Conservation (phyloP, 139 green algal species). For the Chara braunii region DNA sequence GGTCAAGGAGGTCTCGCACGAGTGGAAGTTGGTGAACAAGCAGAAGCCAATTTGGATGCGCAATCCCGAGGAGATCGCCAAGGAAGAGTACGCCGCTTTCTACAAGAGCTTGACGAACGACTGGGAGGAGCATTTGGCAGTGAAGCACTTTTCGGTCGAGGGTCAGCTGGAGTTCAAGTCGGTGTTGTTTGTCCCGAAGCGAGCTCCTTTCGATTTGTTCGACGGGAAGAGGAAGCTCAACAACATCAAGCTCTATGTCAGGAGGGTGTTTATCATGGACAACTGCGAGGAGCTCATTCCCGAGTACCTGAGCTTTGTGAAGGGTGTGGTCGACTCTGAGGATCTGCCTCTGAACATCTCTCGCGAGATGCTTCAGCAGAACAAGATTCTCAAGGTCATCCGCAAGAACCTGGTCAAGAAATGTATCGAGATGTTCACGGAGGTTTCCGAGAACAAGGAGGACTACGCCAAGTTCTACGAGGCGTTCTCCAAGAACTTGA, state of each 20-base stretch:
- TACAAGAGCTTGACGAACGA: slow-evolving; percentile 98
- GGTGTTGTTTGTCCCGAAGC: slow-evolving; percentile 80
- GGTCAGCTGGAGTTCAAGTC: slow-evolving; percentile 98
- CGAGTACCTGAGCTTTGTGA: slow-evolving; percentile 91
- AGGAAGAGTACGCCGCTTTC: slow-evolving; percentile 90
- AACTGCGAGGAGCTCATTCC: slow-evolving; percentile 98
- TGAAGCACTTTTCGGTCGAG: slow-evolving; percentile 97
- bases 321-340: slow-evolving; percentile 97
- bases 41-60: slow-evolving; percentile 99
- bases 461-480: slow-evolving; percentile 99
- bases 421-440: slow-evolving; percentile 91
- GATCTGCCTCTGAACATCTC: slow-evolving; percentile 99
- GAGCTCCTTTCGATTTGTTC: slow-evolving; percentile 98
- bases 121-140: slow-evolving; percentile 94
- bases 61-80: slow-evolving; percentile 88
- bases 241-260: slow-evolving; percentile 99
- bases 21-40: slow-evolving; percentile 98
- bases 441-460: slow-evolving; percentile 99
- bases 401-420: slow-evolving; percentile 99
- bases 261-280: slow-evolving; percentile 99
- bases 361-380: slow-evolving; percentile 98
- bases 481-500: slow-evolving; percentile 99
- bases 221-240: slow-evolving; percentile 80
- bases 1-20: slow-evolving; percentile 93
- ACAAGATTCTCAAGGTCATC: slow-evolving; percentile 99